A percentile compares a stretch with the other conserved stretches of the same genome.
Evolutionary conservation across 306 rosid species (phyloP).

Genomic region (Macrotyloma uniflorum): DNA sequence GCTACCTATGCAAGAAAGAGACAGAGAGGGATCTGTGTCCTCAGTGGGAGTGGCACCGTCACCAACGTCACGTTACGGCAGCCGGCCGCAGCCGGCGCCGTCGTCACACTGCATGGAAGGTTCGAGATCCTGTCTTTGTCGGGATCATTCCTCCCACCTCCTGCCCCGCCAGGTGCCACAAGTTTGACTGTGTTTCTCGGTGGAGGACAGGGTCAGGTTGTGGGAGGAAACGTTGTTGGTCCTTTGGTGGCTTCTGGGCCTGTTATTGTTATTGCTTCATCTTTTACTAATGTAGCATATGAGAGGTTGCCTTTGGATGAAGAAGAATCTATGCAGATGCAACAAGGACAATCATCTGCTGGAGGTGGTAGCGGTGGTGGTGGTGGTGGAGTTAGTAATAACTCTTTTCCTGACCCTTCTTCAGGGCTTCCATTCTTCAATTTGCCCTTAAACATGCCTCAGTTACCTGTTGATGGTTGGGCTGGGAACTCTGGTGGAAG

Average conservation of each 20-base stretch:
- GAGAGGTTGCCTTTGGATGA: slow-evolving; percentile 91
- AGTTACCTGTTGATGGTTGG: slow-evolving; percentile 77
- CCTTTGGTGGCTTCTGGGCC: slow-evolving; percentile 86
- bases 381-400: slow-evolving; percentile 45
- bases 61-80: slow-evolving; percentile 78
- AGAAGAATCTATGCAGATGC: slow-evolving; percentile 68
- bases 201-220: slow-evolving; percentile 93
- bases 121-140: slow-evolving; percentile 80
- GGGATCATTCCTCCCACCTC: slow-evolving; percentile 88
- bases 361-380: slow-evolving; percentile 26
- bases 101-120: slow-evolving; percentile 67
- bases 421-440: slow-evolving; percentile 82
- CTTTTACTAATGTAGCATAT: slow-evolving; percentile 89
- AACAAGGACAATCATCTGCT: slow-evolving; percentile 60
- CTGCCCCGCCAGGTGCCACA: slow-evolving; percentile 92
- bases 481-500: slow-evolving; percentile 72
- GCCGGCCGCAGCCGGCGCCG: slow-evolving; percentile 60
- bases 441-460: slow-evolving; percentile 78
- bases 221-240: slow-evolving; percentile 93
- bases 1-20: slow-evolving; percentile 75
- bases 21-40: slow-evolving; percentile 91
- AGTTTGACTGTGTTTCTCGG: slow-evolving; percentile 74
- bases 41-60: slow-evolving; percentile 82
- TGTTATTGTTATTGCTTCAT: slow-evolving; percentile 82
- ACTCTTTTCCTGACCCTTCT: slow-evolving; percentile 73